Base-by-base conservation (phyloP, 192 early-diverging fungal species). In the Rhizoclosmatium sp. region DNA sequence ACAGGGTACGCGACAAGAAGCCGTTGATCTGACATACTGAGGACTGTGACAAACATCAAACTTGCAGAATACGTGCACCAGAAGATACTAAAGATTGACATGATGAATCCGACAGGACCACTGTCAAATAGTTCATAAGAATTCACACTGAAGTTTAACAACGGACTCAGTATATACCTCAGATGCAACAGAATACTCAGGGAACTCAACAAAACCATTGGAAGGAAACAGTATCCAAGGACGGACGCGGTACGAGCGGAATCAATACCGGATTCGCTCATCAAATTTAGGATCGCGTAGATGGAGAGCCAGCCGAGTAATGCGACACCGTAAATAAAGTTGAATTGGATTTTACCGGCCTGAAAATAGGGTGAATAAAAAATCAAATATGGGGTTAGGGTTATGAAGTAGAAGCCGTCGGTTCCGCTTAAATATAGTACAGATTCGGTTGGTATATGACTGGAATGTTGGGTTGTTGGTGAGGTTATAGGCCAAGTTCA, bases 41-140 rank as follows among this genome's bases (percentile, higher is more conserved):
- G 83, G 2, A 95, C 94, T 23, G 94, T 93, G 56, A 94, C 93
- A 87, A 99, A 99, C 94, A 99, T 97, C 59, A 91, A 89, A 10
- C 95, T 95, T 10, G 95, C 95, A 5, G 94, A 92, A 82, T 94
- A 93, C 7, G 98, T 98, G 89, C 97, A 96, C 98, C 98, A 99
- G 21, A 90, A 74, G 71, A 99, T 93, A 12, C 93, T 90, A 16
- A 97, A 40, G 5, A 83, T 78, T 4, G 93, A 90, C 10, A 94
- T 72, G 39, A 90, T 84, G 40, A 92, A 93, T 31, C 75, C 75
- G 1, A 62, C 60, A 21, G 60, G 7, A 21, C 60, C 60, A 40
- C 60, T 62, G 9, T 62, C 60, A 23, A 62, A 62, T 21, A 62
- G 60, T 9, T 21, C 9, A 19, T 62, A 23, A 21, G 9, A 62